These are phyloP conservation scores for Nitzschia sp. DNA, from an alignment of 108 stramenopile species.

Conservation along the genomic window DNA sequence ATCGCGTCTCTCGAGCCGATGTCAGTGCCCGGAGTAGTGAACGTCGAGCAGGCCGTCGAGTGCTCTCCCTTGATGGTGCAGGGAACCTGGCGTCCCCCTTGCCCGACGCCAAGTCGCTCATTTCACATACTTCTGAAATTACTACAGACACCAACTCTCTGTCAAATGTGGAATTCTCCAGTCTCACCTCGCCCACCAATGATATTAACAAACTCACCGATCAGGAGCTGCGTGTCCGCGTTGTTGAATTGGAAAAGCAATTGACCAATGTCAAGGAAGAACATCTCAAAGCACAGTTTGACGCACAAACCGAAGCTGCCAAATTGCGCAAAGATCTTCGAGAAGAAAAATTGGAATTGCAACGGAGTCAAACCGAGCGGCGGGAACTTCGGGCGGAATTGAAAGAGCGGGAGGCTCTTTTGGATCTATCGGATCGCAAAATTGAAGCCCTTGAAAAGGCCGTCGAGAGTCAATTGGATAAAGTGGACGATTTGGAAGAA, in stretches of 20 bases:
- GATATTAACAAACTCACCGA: neutral
- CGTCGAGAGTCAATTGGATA: slow-evolving; percentile 27
- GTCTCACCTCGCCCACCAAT: neutral
- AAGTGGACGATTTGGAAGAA: slow-evolving; percentile 28
- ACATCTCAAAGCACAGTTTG: slow-evolving; percentile 17
- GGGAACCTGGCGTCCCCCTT: neutral
- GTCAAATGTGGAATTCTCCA: neutral
- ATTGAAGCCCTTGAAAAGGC: slow-evolving; percentile 28
- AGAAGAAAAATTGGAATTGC: slow-evolving; percentile 20
- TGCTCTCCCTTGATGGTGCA: neutral
- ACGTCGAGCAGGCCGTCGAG: neutral
- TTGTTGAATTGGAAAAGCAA: slow-evolving; percentile 2
- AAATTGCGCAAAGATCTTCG: slow-evolving; percentile 19
- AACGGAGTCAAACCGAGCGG: slow-evolving; percentile 19
- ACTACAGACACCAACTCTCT: neutral
- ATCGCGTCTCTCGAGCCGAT: slow-evolving; percentile 2
- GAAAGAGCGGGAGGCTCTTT: slow-evolving; percentile 6
- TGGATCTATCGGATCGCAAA: slow-evolving; percentile 14
- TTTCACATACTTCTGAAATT: neutral
- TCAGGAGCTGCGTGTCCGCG: neutral
- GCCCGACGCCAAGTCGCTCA: neutral
- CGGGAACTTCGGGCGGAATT: slow-evolving; percentile 18
- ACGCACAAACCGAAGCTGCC: slow-evolving; percentile 16
- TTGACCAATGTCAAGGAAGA: slow-evolving; percentile 11
- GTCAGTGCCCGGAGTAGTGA: neutral